Evolutionary conservation across 495 filamentous ascomycete species (phyloP), one percentile per base, ranked within the genome.

Genomic region (Astrothelium subdiscretum): DNA sequence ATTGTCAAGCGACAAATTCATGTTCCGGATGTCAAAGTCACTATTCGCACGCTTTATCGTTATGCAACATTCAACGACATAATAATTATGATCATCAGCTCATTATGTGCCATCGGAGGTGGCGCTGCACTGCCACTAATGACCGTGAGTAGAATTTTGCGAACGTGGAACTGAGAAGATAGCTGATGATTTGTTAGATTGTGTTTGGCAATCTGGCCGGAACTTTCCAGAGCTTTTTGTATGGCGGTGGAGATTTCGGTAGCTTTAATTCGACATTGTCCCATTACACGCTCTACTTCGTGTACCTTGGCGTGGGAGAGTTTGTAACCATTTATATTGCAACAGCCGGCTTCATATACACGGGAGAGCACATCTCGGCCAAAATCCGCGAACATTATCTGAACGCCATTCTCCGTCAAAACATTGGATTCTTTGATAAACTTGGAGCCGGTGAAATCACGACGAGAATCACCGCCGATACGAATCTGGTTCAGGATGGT

Each of bases 351-450:
- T 97, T 94, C 76, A 95, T 96, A 68, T 96, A 97, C 70, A 89
- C 88, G 0, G 94, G 92, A 61, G 94, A 97, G 72, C 87, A 95
- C 67, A 81, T 92, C 68, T 86, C 87, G 27, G 84, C 83, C 65
- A 91, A 92, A 76, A 90, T 96, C 66, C 84, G 91, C 52, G 85
- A 90, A 70, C 82, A 87, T 59, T 96, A 96, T 72, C 81, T 96
- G 2, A 77, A 81, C 63, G 89, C 89, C 52, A 92, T 91, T 68
- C 78, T 96, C 77, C 83, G 85, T 44, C 91, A 96, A 70, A 96
- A 96, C 73, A 90, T 96, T 70, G 91, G 84, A 58, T 95, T 90
- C 70, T 96, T 95, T 72, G 91, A 96, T 70, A 91, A 89, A 67
- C 82, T 94, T 24, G 91, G 91, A 58, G 88, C 91, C 31, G 92